Evolutionary conservation across 805 yeast species (phyloP).

Genomic region (Teunomyces aglyptinius): DNA sequence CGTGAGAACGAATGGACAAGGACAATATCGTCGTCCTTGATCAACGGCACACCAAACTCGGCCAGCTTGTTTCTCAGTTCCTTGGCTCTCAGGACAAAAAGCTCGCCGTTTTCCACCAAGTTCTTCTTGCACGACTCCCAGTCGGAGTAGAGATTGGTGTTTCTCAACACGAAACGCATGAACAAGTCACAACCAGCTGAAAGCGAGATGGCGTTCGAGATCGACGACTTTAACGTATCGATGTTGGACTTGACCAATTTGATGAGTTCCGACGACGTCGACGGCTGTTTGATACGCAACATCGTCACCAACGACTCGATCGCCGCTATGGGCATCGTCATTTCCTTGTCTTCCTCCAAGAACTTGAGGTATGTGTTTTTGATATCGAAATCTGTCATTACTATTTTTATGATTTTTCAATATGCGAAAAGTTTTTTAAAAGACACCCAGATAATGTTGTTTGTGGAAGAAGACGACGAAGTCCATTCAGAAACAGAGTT

Average conservation of each 20-base stretch:
- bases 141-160: conserved; percentile 82
- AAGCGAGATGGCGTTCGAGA: conserved; percentile 87
- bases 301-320: conserved; percentile 90
- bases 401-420: neutral
- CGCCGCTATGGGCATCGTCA: conserved; percentile 99
- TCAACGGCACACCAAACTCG: conserved; percentile 80
- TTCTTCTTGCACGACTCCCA: conserved; percentile 93
- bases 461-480: conserved; percentile 26
- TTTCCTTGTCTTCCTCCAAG: conserved; percentile 86
- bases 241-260: conserved; percentile 77
- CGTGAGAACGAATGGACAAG: conserved; percentile 91
- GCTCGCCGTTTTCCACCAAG: conserved; percentile 88
- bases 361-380: conserved; percentile 76
- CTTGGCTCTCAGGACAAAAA: conserved; percentile 89
- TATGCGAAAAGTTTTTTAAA: conserved; percentile 1
- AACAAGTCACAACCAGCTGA: conserved; percentile 98
- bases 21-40: conserved; percentile 88
- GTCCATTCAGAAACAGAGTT: conserved; percentile 11
- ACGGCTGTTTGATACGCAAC: conserved; percentile 77
- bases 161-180: conserved; percentile 87
- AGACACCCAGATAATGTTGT: conserved; percentile 8
- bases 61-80: conserved; percentile 87
- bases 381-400: conserved; percentile 59
- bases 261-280: conserved; percentile 91
- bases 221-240: conserved; percentile 66